These are phyloP conservation scores for Falciphora oryzae DNA, from an alignment of 2,329 filamentous ascomycete species.

Conservation along the genomic window DNA sequence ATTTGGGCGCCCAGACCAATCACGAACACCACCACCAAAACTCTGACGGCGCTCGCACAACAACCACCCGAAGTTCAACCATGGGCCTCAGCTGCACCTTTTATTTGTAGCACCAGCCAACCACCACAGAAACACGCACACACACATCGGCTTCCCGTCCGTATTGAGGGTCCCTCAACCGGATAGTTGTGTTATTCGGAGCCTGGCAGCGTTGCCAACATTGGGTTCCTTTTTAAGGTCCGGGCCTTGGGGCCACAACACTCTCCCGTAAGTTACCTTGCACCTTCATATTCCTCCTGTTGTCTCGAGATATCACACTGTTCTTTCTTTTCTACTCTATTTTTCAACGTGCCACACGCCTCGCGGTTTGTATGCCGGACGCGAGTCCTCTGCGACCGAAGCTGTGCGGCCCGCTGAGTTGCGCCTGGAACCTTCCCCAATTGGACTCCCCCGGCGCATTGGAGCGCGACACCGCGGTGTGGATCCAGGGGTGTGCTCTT, in stretches of 20 bases:
- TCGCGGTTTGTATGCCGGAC: too few species aligned
- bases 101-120: background rate
- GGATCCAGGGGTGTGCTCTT: background rate
- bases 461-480: background rate
- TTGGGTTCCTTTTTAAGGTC: background rate
- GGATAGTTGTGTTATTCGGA: background rate
- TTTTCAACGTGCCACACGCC: background rate
- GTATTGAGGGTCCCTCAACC: background rate
- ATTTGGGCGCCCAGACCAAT: slow-evolving; percentile 1
- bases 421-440: background rate
- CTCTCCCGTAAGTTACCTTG: background rate
- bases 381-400: background rate
- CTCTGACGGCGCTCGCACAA: too few species aligned
- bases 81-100: too few species aligned
- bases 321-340: background rate
- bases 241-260: background rate
- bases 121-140: background rate
- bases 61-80: background rate
- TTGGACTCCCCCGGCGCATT: background rate
- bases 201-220: background rate
- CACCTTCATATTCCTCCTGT: too few species aligned
- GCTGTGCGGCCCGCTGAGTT: background rate
- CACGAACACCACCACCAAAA: too few species aligned
- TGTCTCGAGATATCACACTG: too few species aligned
- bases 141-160: background rate